Evolutionary conservation across 805 yeast genomes (phyloP), one percentile per base, ranked within the genome.

Genomic region (Hanseniaspora valbyensis): DNA sequence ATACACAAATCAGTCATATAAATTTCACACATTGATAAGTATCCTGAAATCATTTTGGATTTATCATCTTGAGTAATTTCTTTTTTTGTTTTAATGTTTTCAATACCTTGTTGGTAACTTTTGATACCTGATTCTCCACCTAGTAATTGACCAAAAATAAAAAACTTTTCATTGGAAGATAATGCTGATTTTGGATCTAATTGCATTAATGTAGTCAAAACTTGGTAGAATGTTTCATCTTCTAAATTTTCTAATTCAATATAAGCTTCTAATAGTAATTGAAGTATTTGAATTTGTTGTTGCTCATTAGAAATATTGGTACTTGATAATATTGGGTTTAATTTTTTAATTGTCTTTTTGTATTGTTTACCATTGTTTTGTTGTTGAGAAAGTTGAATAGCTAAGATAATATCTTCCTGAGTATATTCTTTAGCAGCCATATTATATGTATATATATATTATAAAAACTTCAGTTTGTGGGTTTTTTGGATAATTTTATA

Each of bases 1-100:
- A 89, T 87, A 69, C 97, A 89, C 55, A 89, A 69, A 69, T 90
- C 96, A 1, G 97, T 90, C 96, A 88, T 86, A 95, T 95, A 89
- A 52, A 86, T 83, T 66, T 90, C 98, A 59, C 92, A 83, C 69
- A 82, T 75, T 6, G 95, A 81, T 57, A 90, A 80, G 25, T 86
- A 69, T 0, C 90, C 95, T 60, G 80, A 83, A 55, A 82, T 78
- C 43, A 86, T 61, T 61, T 83, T 84, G 55, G 75, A 75, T 18
- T 74, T 63, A 38, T 75, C 66, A 53, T 71, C 71, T 49, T 62
- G 59, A n/a, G 68, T 58, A 3, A 58, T 58, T 16, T 61, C 57
- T 16, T 60, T 62, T 3, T 52, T 46, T 13, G 39, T 49, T 9
- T 64, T 61, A 2, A 57, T 53, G 37, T 66, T 66, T 22, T 70